Percentiles rank a stretch among this genome's conserved stretches.
Evolutionary conservation across 179 eudicot genomes (phyloP).

Genomic region (Actinidia arguta): DNA sequence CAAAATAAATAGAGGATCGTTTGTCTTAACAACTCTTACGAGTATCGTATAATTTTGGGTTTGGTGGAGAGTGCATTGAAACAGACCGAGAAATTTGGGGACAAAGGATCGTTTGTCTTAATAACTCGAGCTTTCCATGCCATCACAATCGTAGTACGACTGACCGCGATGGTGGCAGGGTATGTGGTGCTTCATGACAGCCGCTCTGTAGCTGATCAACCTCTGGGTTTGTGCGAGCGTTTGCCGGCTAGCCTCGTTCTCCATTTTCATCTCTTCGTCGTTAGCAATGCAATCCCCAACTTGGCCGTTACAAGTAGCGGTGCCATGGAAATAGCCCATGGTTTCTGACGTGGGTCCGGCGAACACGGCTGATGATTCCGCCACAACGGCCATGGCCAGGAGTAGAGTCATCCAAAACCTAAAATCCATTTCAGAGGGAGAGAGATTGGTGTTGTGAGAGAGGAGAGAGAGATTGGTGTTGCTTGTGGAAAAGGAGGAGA

Average conservation of each 20-base stretch:
- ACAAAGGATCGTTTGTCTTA: too few relatives aligned
- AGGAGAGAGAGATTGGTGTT: background rate
- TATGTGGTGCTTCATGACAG: constrained; percentile 9
- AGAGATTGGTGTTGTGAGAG: background rate
- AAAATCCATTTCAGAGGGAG: background rate
- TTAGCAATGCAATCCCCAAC: background rate
- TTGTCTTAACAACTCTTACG: too few relatives aligned
- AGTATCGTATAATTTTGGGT: too few relatives aligned
- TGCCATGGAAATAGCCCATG: background rate
- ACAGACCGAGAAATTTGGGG: too few relatives aligned
- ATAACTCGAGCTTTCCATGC: background rate
- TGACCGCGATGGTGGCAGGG: constrained; percentile 10
- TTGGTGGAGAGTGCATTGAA: too few relatives aligned
- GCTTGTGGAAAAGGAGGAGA: background rate
- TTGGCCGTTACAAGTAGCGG: background rate
- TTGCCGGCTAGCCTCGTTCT: background rate
- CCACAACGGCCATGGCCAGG: constrained; percentile 18
- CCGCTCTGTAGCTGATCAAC: constrained; percentile 15
- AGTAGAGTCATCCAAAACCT: constrained; percentile 12
- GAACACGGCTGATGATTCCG: background rate
- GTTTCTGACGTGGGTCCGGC: background rate
- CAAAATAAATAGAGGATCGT: too few relatives aligned
- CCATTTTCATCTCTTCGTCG: background rate
- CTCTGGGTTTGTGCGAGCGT: background rate
- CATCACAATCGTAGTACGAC: constrained; percentile 4